phyloP scores from a whole-genome alignment of 805 yeast genomes.

The Candida broadrunensis region DNA sequence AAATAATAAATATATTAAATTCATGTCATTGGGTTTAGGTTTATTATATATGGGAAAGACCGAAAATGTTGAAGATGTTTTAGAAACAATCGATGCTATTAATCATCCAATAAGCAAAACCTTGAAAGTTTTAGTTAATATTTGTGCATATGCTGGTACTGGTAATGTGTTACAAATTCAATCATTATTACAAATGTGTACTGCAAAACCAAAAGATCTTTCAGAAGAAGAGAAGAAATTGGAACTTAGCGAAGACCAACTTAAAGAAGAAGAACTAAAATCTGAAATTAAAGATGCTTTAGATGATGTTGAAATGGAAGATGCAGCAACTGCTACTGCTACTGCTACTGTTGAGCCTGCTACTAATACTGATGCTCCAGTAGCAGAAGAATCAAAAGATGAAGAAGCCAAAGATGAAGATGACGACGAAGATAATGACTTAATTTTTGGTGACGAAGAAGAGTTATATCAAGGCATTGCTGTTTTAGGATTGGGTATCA shows the following conservation, averaged over 20 bases:
- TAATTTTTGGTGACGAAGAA: slow-evolving; percentile 43
- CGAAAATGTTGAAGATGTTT: slow-evolving; percentile 89
- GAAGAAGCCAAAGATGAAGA: slow-evolving; percentile 27
- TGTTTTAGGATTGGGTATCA: slow-evolving; percentile 88
- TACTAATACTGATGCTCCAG: slow-evolving; percentile 16
- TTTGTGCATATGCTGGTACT: slow-evolving; percentile 95
- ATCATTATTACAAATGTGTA: slow-evolving; percentile 82
- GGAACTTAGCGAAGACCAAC: slow-evolving; percentile 43
- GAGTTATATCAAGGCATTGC: slow-evolving; percentile 78
- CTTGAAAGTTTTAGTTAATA: slow-evolving; percentile 82
- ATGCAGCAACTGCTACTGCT: slow-evolving; percentile 20
- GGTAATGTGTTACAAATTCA: slow-evolving; percentile 96
- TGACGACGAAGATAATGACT: slow-evolving; percentile 25
- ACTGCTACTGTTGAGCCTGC: slow-evolving; percentile 19
- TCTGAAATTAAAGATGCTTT: slow-evolving; percentile 20
- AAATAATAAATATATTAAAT: slow-evolving; percentile 81
- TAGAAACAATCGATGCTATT: slow-evolving; percentile 91
- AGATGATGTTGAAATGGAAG: slow-evolving; percentile 31
- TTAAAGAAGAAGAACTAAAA: slow-evolving; percentile 27
- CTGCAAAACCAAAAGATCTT: slow-evolving; percentile 61
- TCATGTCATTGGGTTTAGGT: slow-evolving; percentile 90
- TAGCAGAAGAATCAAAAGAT: slow-evolving; percentile 13
- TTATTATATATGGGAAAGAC: slow-evolving; percentile 89
- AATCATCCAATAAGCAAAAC: slow-evolving; percentile 92
- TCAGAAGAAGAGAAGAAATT: slow-evolving; percentile 60